Percentiles rank a stretch among this genome's conserved stretches.
phyloP scores from a whole-genome alignment of 2,329 filamentous ascomycete species.

The Xylariomycetidae sp. region DNA sequence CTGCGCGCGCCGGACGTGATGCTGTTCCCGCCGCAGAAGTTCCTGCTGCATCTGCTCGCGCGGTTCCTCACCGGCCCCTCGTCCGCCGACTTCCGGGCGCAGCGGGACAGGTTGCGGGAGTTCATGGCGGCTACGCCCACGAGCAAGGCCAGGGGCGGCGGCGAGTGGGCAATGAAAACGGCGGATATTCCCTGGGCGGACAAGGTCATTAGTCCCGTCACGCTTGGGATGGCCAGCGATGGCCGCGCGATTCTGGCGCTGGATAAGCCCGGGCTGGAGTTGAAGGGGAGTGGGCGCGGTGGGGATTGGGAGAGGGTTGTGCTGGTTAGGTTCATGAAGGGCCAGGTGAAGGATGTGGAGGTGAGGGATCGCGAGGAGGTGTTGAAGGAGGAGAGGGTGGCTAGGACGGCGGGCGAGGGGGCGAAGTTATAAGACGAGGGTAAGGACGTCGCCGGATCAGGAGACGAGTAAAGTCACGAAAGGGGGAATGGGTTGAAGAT shows the following conservation, averaged over 20 bases:
- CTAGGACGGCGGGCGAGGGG: slow-evolving; percentile 26
- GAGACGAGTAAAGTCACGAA: too few relatives aligned
- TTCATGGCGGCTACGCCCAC: slow-evolving; percentile 45
- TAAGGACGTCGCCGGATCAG: slow-evolving; percentile 1
- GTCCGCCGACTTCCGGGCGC: slow-evolving; percentile 33
- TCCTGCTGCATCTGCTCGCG: slow-evolving; percentile 57
- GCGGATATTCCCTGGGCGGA: slow-evolving; percentile 48
- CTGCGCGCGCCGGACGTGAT: slow-evolving; percentile 67
- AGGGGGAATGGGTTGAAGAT: too few relatives aligned
- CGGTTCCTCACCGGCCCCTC: slow-evolving; percentile 40
- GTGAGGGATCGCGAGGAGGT: slow-evolving; percentile 45
- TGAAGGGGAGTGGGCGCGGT: slow-evolving; percentile 38
- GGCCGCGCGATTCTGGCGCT: slow-evolving; percentile 47
- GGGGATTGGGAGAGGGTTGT: slow-evolving; percentile 57
- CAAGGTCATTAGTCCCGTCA: slow-evolving; percentile 55
- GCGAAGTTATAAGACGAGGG: slow-evolving; percentile 2
- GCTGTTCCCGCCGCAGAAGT: slow-evolving; percentile 85
- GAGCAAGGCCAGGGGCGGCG: slow-evolving; percentile 32
- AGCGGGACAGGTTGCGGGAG: slow-evolving; percentile 45
- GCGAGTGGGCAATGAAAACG: too few relatives aligned
- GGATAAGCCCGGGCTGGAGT: slow-evolving; percentile 52
- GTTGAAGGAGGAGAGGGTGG: slow-evolving; percentile 40
- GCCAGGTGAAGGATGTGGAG: slow-evolving; percentile 47
- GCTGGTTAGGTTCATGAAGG: slow-evolving; percentile 46
- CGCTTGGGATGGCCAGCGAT: slow-evolving; percentile 38